Base-by-base conservation (phyloP, 352 stramenopile species). In the Phytophthora aleatoria region DNA sequence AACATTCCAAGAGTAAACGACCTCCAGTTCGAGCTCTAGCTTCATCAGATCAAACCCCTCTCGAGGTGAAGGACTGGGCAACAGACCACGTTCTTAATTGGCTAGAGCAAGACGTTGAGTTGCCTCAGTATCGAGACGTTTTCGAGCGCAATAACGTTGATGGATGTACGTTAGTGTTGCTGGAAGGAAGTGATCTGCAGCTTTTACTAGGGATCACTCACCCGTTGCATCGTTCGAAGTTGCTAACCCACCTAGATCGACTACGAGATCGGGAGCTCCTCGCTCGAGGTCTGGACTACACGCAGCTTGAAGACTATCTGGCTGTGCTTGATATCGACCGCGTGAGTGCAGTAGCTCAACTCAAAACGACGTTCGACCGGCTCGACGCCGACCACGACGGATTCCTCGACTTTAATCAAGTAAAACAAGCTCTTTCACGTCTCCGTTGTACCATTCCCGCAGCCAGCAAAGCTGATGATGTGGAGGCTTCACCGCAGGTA, bases 251-350 rank as follows among this genome's bases (percentile, higher is more conserved):
- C 39, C 62, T 94, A 2, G 81, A 94, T 64, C 80, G 83, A 15
- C 53, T 92, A 13, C 71, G 77, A 26, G 82, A 91, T 62, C 66
- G 76, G n/a, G 78, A 88, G 42, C 59, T 90, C 27, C 58, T 91
- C 2, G 67, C 74, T 41, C 74, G 86, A 36, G 82, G 81, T 0
- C 56, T 92, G 13, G 80, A 89, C 67, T 92, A 87, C 51, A 78
- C 69, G 1, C 83, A 94, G 50, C 68, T 94, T 27, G 55, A 88
- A 63, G 83, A 94, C 58, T 93, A 93, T 52, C 53, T 93, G 15
- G 79, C 82, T 0, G 77, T 93, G 13, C 67, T 93, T 9, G 85
- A 91, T 42, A 74, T 70, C 15, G 85, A 93, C 50, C 79, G 82
- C 3, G 74, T 93, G 30, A 77, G 79, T 8, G 72, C 89, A 13